These are phyloP conservation scores for Phytophthora pisi DNA, from an alignment of 352 stramenopile genomes.

Conservation along the genomic window DNA sequence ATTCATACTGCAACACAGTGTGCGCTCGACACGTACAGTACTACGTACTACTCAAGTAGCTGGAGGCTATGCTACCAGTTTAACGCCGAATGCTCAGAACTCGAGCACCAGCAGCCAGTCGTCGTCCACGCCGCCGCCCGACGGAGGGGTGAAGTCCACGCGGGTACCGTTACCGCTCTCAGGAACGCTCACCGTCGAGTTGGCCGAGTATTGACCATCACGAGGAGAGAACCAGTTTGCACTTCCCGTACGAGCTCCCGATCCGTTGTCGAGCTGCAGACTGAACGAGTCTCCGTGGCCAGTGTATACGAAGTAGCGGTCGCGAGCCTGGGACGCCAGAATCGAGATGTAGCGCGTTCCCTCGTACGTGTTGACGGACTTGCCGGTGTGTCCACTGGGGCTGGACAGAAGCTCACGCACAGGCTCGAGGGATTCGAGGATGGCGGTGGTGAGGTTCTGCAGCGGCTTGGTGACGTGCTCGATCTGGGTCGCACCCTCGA, in stretches of 20 bases:
- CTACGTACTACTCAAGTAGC: too few species aligned
- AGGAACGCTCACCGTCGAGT: slow-evolving; percentile 13
- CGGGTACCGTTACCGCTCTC: slow-evolving; percentile 10
- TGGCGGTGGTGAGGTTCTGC: slow-evolving; percentile 1
- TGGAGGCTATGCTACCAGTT: too few species aligned
- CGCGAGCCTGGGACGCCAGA: slow-evolving; percentile 12
- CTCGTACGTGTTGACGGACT: slow-evolving; percentile 19
- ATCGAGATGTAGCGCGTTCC: slow-evolving; percentile 32
- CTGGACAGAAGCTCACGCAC: slow-evolving; percentile 21
- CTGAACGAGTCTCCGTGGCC: slow-evolving; percentile 30
- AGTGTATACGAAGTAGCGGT: slow-evolving; percentile 27
- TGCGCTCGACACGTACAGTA: too few species aligned
- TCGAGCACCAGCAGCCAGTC: slow-evolving; percentile 32
- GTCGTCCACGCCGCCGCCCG: slow-evolving; percentile 21
- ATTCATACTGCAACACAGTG: too few species aligned
- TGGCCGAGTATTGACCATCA: slow-evolving; percentile 22
- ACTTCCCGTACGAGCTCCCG: slow-evolving; percentile 10
- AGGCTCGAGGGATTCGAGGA: not conserved
- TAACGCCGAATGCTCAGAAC: slow-evolving; percentile 2
- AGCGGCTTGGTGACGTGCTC: slow-evolving; percentile 31
- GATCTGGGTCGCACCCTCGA: slow-evolving; percentile 27
- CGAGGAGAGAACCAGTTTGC: slow-evolving; percentile 30
- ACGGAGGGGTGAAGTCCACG: slow-evolving; percentile 27
- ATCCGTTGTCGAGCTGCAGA: slow-evolving; percentile 14
- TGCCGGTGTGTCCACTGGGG: slow-evolving; percentile 5